Evolutionary conservation across 148 eudicot genomes (phyloP).

Genomic region (Chenopodium berlandieri): DNA sequence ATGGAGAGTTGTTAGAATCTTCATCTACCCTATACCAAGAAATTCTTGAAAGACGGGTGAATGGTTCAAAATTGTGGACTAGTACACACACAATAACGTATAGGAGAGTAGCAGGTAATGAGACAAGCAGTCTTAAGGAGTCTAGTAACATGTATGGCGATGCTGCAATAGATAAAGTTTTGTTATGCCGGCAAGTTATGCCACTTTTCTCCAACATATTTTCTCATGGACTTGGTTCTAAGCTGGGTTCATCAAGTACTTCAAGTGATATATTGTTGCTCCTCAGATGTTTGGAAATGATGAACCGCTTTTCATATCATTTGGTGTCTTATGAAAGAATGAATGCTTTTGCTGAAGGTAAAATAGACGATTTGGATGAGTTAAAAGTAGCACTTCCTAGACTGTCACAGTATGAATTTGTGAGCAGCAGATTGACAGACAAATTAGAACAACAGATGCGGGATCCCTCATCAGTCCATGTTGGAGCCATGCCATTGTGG

Average conservation of each 20-base stretch:
- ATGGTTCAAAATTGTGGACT: slow-evolving; percentile 52
- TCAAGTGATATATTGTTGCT: slow-evolving; percentile 58
- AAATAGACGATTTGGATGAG: slow-evolving; percentile 46
- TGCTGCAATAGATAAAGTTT: slow-evolving; percentile 25
- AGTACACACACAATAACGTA: slow-evolving; percentile 56
- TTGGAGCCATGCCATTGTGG: slow-evolving; percentile 89
- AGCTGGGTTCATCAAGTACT: slow-evolving; percentile 48
- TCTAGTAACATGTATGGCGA: slow-evolving; percentile 8
- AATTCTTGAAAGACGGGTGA: slow-evolving; percentile 47
- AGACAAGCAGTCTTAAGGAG: slow-evolving; percentile 15
- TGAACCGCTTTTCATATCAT: slow-evolving; percentile 65
- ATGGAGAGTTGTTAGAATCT: slow-evolving; percentile 54
- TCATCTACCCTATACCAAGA: slow-evolving; percentile 70
- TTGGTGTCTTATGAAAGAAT: slow-evolving; percentile 54
- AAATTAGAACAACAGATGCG: slow-evolving; percentile 88
- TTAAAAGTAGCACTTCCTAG: slow-evolving; percentile 43
- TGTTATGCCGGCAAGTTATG: slow-evolving; percentile 32
- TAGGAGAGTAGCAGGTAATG: slow-evolving; percentile 38
- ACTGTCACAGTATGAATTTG: slow-evolving; percentile 60
- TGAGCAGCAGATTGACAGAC: slow-evolving; percentile 75
- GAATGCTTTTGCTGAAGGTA: slow-evolving; percentile 60
- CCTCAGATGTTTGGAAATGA: slow-evolving; percentile 68
- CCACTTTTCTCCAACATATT: slow-evolving; percentile 42
- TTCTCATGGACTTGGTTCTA: slow-evolving; percentile 41
- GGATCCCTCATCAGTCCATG: slow-evolving; percentile 65